phyloP scores from a whole-genome alignment of 163 green algal species.

The Coccomyxa subellipsoidea region DNA sequence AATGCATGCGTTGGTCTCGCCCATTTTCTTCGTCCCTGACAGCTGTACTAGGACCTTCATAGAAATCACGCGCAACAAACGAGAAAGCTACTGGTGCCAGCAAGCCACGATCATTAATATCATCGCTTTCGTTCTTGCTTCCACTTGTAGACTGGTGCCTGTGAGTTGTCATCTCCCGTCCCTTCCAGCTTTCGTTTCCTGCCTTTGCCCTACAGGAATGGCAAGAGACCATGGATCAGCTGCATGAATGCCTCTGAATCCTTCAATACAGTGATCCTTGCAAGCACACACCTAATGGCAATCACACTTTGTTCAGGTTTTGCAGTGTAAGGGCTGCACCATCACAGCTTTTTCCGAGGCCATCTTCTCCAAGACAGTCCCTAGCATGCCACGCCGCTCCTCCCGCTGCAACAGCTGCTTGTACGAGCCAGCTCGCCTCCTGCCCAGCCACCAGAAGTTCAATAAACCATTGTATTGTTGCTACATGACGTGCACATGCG shows the following conservation, averaged over 20 bases:
- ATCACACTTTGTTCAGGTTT: not conserved
- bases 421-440: slow-evolving; percentile 62
- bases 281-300: not conserved
- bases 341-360: slow-evolving; percentile 59
- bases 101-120: not conserved
- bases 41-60: too few relatives aligned
- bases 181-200: slow-evolving; percentile 68
- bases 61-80: not conserved
- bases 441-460: slow-evolving; percentile 29
- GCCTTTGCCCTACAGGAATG: slow-evolving; percentile 50
- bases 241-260: not conserved
- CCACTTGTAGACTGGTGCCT: slow-evolving; percentile 4
- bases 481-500: too few relatives aligned
- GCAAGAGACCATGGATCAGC: not conserved
- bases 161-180: not conserved
- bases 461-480: too few relatives aligned
- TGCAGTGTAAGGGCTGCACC: slow-evolving; percentile 6
- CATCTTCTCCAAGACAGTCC: slow-evolving; percentile 41
- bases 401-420: slow-evolving; percentile 68
- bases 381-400: slow-evolving; percentile 58
- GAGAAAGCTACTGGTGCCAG: too few relatives aligned
- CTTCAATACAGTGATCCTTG: not conserved
- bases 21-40: too few relatives aligned
- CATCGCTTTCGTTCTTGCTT: slow-evolving; percentile 8
- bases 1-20: too few relatives aligned